phyloP scores from a whole-genome alignment of 495 filamentous ascomycete species.

The Oidiodendron maius region DNA sequence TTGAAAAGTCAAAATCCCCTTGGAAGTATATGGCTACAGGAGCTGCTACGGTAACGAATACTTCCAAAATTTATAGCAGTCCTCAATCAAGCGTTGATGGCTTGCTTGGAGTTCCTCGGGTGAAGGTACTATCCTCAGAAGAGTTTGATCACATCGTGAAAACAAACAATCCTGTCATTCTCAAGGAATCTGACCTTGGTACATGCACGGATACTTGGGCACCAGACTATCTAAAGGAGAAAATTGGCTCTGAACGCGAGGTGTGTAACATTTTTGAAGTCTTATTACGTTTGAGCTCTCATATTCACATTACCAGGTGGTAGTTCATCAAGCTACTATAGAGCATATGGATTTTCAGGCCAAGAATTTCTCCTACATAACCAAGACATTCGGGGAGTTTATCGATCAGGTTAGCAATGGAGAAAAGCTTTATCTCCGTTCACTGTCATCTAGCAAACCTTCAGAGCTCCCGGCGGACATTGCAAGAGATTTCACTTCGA shows the following conservation, averaged over 20 bases:
- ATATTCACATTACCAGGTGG: slow-evolving; percentile 43
- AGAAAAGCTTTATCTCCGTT: slow-evolving; percentile 67
- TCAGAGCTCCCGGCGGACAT: slow-evolving; percentile 62
- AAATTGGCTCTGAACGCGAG: slow-evolving; percentile 58
- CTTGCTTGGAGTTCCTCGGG: slow-evolving; percentile 1
- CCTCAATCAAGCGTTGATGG: neutral
- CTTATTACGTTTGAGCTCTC: neutral
- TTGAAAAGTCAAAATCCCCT: neutral
- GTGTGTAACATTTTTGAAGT: slow-evolving; percentile 32
- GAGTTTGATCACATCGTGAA: slow-evolving; percentile 56
- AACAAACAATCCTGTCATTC: slow-evolving; percentile 55
- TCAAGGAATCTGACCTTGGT: slow-evolving; percentile 62
- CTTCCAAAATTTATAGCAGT: neutral
- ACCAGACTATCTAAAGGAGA: slow-evolving; percentile 57
- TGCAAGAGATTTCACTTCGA: slow-evolving; percentile 59
- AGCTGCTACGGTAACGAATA: neutral
- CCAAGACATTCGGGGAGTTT: slow-evolving; percentile 63
- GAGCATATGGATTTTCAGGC: slow-evolving; percentile 69
- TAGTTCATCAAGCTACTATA: slow-evolving; percentile 61
- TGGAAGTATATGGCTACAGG: slow-evolving; percentile 13
- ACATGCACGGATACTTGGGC: slow-evolving; percentile 62
- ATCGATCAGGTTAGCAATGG: slow-evolving; percentile 52
- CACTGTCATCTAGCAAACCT: slow-evolving; percentile 63
- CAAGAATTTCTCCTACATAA: slow-evolving; percentile 78
- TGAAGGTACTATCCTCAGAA: slow-evolving; percentile 34